Base-by-base conservation (phyloP, 2,329 filamentous ascomycete species). In the Calonectria pseudoreteaudii region DNA sequence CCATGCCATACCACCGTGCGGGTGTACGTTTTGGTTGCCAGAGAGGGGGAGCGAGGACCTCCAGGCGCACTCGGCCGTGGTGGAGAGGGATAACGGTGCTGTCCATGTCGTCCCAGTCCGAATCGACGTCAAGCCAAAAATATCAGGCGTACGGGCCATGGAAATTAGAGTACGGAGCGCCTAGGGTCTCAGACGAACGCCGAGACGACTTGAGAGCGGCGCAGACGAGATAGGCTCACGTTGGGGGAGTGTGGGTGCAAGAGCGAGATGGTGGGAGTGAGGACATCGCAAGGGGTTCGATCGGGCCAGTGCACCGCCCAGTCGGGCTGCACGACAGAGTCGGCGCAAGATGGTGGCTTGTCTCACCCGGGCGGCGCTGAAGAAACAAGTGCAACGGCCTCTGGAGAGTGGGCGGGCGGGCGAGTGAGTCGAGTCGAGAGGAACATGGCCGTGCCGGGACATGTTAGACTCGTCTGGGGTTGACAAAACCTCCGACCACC, bases 381-480 rank as follows among this genome's bases (percentile, higher is more conserved):
- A 78, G 79, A 80, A 77, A 79, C 71, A 80, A 79, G 77, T 77
- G 75, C 52, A 68, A 77, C 71, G 76, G 70, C 56, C 75, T 56
- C 73, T 67, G 74, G 75, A 76, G 74, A 75, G 79, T 76, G 74
- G 73, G 76, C 79, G 76, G 79, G 79, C 78, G 75, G 79, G 73
- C 71, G 75, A 76, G 75, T 80, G 79, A 80, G 79, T 80, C 76
- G 78, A 79, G 74, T 62, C 76, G 66, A 72, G 71, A 73, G 70
- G 77, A 78, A 73, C 70, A 74, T 75, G 77, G 75, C 68, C 75
- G 74, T 78, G 74, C 79, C 79, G 73, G 75, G 79, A 79, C 79
- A 80, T 79, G 79, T 80, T 80, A 79, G 79, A 71, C 74, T 76
- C 69, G 79, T 80, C 79, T 80, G 79, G 79, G 79, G 79, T 80